Conservation (phyloP, 1,139 yeast species). For the Spencermartinsiella ligniputridi region DNA sequence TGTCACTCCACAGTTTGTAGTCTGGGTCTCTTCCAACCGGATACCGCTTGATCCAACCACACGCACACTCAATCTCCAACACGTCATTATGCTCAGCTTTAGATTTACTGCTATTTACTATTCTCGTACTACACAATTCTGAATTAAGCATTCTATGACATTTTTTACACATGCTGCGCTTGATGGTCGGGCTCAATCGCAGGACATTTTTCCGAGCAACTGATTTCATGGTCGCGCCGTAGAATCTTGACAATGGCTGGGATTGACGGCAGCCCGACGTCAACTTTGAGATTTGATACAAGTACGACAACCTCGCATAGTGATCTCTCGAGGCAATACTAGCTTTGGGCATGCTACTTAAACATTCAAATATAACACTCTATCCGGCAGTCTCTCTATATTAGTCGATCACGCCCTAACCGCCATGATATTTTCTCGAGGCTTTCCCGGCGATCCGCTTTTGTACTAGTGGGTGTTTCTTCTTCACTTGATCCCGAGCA, state of each 20-base stretch:
- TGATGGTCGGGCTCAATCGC: slow-evolving; percentile 56
- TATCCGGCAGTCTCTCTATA: too few relatives aligned
- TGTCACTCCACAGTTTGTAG: slow-evolving; percentile 28
- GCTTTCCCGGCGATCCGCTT: neutral
- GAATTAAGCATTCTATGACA: slow-evolving; percentile 49
- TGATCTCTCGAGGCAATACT: slow-evolving; percentile 41
- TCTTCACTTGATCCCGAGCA: neutral
- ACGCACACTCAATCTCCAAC: slow-evolving; percentile 30
- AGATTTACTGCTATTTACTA: slow-evolving; percentile 29
- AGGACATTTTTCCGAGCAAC: slow-evolving; percentile 63
- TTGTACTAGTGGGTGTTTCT: neutral
- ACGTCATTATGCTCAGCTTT: slow-evolving; percentile 30
- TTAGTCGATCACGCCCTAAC: too few relatives aligned
- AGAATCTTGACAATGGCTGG: slow-evolving; percentile 44
- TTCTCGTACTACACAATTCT: slow-evolving; percentile 34
- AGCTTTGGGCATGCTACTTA: neutral
- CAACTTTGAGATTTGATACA: slow-evolving; percentile 48
- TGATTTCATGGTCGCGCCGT: slow-evolving; percentile 32
- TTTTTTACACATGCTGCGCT: slow-evolving; percentile 56
- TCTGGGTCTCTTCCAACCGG: slow-evolving; percentile 37
- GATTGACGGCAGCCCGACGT: slow-evolving; percentile 7
- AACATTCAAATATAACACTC: too few relatives aligned
- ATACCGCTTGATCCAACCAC: slow-evolving; percentile 38
- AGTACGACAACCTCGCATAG: slow-evolving; percentile 51
- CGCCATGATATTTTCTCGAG: neutral